Percentiles rank a stretch among this genome's conserved stretches.
Evolutionary conservation across 495 filamentous ascomycete genomes (phyloP).

Genomic region (Penicillium goetzii): DNA sequence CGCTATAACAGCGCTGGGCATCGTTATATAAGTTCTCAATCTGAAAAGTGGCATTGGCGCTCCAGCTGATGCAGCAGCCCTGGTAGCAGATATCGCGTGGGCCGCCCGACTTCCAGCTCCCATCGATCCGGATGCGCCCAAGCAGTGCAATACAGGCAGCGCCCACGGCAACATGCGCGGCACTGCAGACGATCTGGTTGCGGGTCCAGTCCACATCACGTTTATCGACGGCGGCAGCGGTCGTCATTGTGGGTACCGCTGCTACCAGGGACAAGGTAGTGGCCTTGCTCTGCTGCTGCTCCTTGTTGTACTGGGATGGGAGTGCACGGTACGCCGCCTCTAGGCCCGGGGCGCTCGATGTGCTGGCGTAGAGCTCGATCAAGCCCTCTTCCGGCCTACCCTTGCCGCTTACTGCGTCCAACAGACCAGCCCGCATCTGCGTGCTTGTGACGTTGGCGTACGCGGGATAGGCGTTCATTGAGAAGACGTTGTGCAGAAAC

Average conservation of each 20-base stretch:
- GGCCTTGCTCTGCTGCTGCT: not conserved
- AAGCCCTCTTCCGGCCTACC: not conserved
- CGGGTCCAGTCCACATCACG: not conserved
- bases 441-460: not conserved
- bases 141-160: conserved; percentile 1
- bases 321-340: not conserved
- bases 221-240: not conserved
- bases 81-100: conserved; percentile 1
- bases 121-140: not conserved
- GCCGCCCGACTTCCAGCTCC: conserved; percentile 3
- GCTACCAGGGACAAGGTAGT: not conserved
- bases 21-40: not conserved
- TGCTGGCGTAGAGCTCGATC: conserved; percentile 1
- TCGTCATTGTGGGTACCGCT: not conserved
- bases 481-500: conserved; percentile 3
- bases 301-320: not conserved
- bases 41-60: not conserved
- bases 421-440: not conserved
- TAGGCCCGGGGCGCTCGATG: conserved; percentile 2
- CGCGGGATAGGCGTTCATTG: conserved; percentile 2
- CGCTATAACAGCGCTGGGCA: conserved; percentile 3
- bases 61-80: conserved; percentile 4
- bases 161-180: not conserved
- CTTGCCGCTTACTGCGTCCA: not conserved
- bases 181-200: not conserved